Base-by-base conservation (phyloP, 768 basidiomycete genomes). In the Lactarius hengduanensis region DNA sequence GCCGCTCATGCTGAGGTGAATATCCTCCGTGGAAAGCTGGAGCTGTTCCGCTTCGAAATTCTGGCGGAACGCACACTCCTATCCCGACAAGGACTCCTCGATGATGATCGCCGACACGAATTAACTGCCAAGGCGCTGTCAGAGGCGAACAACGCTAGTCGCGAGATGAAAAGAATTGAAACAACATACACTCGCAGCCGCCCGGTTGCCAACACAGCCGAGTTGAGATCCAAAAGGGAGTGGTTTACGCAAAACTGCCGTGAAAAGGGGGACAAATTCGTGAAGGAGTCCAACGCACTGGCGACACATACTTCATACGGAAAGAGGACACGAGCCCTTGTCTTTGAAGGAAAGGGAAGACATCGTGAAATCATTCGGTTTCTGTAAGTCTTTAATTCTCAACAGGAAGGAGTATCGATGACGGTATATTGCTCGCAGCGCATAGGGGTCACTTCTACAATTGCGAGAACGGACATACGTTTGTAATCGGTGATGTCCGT, bases 381-480 rank as follows among this genome's bases (percentile, higher is more conserved):
- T 75, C 50, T 62, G 74, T 75, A 43, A 64, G 74, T 71, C 13
- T 4, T 6, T 15, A 2, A 41, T 28, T 32, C 30, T 4, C 1
- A 4, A 16, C 2, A 15, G 8, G 59, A 30, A 10, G 9, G 15
- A 41, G 34, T 10, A 36, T 28, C 5, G 26, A n/a, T 56, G 15
- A 57, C 28, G 2, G 40, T 30, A 13, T 54, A 11, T 32, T 54
- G 22, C 36, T 13, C 55, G 4, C 56, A 75, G 74, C 72, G 1
- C 73, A 73, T 53, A 57, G 70, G 5, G 76, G 76, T 40, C 76
- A 77, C 56, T 76, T 73, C 65, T 76, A 74, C 69, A 77, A 73
- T 28, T 78, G 77, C 64, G 70, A 71, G 61, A 87, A 88, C 58
- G 88, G 88, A 0, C 88, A 89, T 69, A 78, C 81, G 0, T 89